phyloP scores from a whole-genome alignment of 495 filamentous ascomycete species.

The Tuber umbilicatum region DNA sequence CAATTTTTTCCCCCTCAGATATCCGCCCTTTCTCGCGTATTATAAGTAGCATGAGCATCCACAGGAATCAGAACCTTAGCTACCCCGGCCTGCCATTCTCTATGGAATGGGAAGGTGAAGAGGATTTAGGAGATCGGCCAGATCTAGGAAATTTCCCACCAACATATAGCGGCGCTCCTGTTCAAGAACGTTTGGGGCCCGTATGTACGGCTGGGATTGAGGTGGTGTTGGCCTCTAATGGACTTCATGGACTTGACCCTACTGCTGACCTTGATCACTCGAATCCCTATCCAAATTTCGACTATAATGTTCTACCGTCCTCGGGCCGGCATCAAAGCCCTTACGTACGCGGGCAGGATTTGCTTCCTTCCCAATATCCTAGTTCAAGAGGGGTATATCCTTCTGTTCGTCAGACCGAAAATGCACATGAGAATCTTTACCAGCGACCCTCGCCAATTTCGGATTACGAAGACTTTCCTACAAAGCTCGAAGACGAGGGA shows the following conservation, averaged over 20 bases:
- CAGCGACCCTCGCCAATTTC: constrained; percentile 25
- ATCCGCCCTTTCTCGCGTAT: background rate
- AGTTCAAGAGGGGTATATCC: background rate
- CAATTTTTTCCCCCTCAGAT: background rate
- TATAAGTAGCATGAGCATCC: background rate
- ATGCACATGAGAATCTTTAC: background rate
- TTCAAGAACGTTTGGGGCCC: background rate
- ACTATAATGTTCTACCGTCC: background rate
- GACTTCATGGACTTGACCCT: background rate
- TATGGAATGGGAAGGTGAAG: constrained; percentile 1
- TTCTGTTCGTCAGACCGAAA: background rate
- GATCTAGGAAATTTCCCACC: background rate
- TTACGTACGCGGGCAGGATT: background rate
- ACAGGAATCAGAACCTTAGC: background rate
- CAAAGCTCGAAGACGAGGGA: constrained; percentile 16
- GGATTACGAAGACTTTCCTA: constrained; percentile 8
- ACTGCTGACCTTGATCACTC: background rate
- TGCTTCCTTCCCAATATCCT: background rate
- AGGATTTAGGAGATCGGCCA: background rate
- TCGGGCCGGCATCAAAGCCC: background rate
- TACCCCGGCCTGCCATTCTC: background rate
- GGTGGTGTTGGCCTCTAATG: background rate
- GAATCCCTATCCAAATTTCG: background rate
- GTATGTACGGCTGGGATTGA: background rate
- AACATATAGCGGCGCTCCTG: background rate